Evolutionary conservation across 2,329 filamentous ascomycete genomes (phyloP).

Genomic region (Ascochyta fabae): DNA sequence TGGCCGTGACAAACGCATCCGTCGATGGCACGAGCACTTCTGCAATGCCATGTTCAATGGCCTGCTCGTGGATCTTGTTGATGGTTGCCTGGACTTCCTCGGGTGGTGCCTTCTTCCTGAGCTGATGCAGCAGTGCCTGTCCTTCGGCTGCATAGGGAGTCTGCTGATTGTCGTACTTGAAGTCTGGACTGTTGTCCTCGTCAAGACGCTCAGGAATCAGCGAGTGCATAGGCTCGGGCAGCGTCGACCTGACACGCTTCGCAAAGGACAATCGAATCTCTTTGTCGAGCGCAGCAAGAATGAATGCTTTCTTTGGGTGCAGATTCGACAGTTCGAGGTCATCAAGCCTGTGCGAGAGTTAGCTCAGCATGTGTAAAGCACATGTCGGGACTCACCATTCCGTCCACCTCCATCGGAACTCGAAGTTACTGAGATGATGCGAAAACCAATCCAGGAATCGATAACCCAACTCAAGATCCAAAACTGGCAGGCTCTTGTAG

Average conservation of each 20-base stretch:
- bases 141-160: conserved; percentile 84
- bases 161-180: conserved; percentile 84
- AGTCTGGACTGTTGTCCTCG: conserved; percentile 91
- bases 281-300: conserved; percentile 88
- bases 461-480: conserved; percentile 86
- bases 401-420: conserved; percentile 99
- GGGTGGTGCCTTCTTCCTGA: conserved; percentile 83
- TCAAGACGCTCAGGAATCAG: conserved; percentile 88
- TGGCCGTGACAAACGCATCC: conserved; percentile 90
- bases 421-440: conserved; percentile 97
- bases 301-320: conserved; percentile 92
- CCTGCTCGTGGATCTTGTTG: conserved; percentile 79
- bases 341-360: conserved; percentile 63
- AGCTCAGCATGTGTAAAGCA: background rate
- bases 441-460: conserved; percentile 98
- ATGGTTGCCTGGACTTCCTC: conserved; percentile 86
- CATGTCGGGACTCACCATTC: conserved; percentile 72
- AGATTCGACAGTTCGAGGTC: conserved; percentile 79
- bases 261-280: conserved; percentile 97
- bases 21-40: conserved; percentile 87
- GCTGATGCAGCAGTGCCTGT: conserved; percentile 77
- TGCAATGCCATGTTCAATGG: conserved; percentile 68
- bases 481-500: conserved; percentile 79
- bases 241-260: conserved; percentile 90
- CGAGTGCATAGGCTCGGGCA: conserved; percentile 81